Evolutionary conservation across 179 eudicot genomes (phyloP), one percentile per base, ranked within the genome.

Genomic region (Actinidia arguta): DNA sequence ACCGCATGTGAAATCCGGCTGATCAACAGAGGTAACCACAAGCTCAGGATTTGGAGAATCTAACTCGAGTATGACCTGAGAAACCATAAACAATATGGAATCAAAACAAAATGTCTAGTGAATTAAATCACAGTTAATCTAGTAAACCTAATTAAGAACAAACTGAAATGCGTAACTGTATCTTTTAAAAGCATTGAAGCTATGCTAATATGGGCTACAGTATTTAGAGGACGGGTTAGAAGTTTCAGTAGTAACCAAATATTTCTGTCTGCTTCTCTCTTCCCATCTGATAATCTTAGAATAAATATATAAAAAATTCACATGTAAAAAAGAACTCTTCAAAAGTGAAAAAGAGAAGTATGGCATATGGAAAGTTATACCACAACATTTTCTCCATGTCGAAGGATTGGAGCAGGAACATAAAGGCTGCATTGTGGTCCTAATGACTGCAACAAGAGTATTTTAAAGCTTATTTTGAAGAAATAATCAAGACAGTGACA

Each of bases 361-460:
- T 62, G 42, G 52, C 31, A 83, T 76, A 78, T 36, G 22, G 62
- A 22, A 81, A 76, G 44, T 64, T 90, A 61, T 91, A 96, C 99
- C 97, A 96, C 87, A 17, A 80, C 81, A 78, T 96, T 96, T 84
- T 87, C 81, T 12, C 99, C 99, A 76, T 78, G 88, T 61, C 52
- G 90, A 80, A 96, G 95, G 75, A 95, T 73, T 56, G 98, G 98
- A 86, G 98, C 99, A 79, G 99, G 99, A 73, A 96, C 91, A 87
- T 92, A 96, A 20, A 96, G 98, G 86, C 87, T 93, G 80, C 98
- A 96, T 82, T 95, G 98, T 36, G 99, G 98, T 75, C 99, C 98
- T 80, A 64, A 55, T 31, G 89, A 81, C 99, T 96, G 98, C 85
- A 87, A 87, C 80, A 85, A 44, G 6, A 39, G 31, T 46, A 61